Evolutionary conservation across 192 early-diverging fungal species (phyloP).

Genomic region (Coemansia sp.): DNA sequence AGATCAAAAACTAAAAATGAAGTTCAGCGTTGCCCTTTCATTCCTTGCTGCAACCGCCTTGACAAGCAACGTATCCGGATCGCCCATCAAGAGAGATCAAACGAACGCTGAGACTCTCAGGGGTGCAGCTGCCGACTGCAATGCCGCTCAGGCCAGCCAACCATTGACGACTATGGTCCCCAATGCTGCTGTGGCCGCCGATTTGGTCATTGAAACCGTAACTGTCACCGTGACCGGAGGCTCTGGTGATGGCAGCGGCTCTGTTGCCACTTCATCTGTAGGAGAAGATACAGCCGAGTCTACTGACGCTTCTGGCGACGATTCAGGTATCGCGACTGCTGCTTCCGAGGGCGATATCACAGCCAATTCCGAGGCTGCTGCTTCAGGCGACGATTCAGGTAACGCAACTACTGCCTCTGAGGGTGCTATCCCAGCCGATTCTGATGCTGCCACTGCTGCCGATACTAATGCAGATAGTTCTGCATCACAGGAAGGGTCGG

Average conservation of each 20-base stretch:
- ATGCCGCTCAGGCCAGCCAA: not conserved
- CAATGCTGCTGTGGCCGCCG: not conserved
- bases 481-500: not conserved
- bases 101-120: conserved; percentile 4
- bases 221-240: conserved; percentile 32
- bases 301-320: not conserved
- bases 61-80: conserved; percentile 1
- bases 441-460: not conserved
- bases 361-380: too few species aligned
- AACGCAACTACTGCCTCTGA: too few species aligned
- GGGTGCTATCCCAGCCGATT: not conserved
- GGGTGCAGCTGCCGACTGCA: not conserved
- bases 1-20: conserved; percentile 11
- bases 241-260: not conserved
- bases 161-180: not conserved
- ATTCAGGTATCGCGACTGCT: too few species aligned
- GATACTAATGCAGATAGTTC: not conserved
- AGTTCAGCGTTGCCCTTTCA: conserved; percentile 18
- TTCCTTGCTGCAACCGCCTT: conserved; percentile 19
- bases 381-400: too few species aligned
- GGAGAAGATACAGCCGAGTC: not conserved
- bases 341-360: too few species aligned
- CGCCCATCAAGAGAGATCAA: conserved; percentile 4
- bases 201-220: conserved; percentile 27
- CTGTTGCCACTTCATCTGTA: not conserved